A percentile compares a stretch with the other conserved stretches of the same genome.
These are phyloP conservation scores for Blastobotrys proliferans DNA, from an alignment of 1,139 yeast species.

Conservation along the genomic window DNA sequence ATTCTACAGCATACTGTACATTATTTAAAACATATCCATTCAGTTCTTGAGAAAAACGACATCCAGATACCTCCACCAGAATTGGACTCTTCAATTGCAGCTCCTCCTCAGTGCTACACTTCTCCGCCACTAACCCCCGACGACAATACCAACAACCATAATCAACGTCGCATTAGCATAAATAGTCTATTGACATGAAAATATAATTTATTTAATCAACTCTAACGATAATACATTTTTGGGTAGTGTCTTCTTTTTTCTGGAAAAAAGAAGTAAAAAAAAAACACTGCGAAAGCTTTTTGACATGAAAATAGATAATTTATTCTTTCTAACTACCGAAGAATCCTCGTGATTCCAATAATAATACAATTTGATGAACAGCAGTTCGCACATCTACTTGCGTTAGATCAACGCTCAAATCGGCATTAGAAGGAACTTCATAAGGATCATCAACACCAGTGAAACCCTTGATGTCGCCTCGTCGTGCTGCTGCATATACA, in stretches of 20 bases:
- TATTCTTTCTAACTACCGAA: slow-evolving; percentile 39
- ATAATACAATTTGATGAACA: slow-evolving; percentile 64
- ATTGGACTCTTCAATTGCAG: slow-evolving; percentile 6
- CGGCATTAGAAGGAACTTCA: slow-evolving; percentile 49
- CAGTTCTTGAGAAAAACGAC: slow-evolving; percentile 22
- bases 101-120: slow-evolving; percentile 12
- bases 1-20: slow-evolving; percentile 78
- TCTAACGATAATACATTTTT: neutral
- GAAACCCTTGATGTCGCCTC: slow-evolving; percentile 46
- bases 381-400: slow-evolving; percentile 53
- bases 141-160: neutral
- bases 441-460: slow-evolving; percentile 46
- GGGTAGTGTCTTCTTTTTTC: too few relatives aligned
- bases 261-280: neutral
- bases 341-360: slow-evolving; percentile 78
- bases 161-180: neutral
- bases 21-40: slow-evolving; percentile 65
- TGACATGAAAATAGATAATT: neutral
- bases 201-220: neutral
- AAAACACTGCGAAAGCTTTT: neutral
- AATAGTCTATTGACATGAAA: slow-evolving; percentile 4
- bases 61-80: slow-evolving; percentile 6
- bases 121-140: slow-evolving; percentile 12
- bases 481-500: slow-evolving; percentile 41
- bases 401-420: slow-evolving; percentile 49